These are phyloP conservation scores for Endoconidiophora polonica DNA, from an alignment of 2,329 filamentous ascomycete species.

Conservation along the genomic window DNA sequence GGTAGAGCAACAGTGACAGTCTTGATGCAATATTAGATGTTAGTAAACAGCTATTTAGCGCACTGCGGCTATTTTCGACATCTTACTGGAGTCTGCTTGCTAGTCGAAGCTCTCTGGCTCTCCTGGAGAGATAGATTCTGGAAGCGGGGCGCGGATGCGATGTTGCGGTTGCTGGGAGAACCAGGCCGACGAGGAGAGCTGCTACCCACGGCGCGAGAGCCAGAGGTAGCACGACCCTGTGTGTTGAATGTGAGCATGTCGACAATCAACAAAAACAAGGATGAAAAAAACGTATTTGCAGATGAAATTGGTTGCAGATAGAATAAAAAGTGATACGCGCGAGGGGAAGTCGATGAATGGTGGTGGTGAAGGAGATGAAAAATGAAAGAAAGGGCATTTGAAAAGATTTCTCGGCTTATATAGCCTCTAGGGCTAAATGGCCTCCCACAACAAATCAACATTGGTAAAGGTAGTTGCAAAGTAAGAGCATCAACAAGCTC, in stretches of 20 bases:
- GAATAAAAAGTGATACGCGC: not conserved
- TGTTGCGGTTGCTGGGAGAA: slow-evolving; percentile 1
- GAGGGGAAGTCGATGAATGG: not conserved
- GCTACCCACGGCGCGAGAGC: not conserved
- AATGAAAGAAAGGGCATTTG: not conserved
- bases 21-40: not conserved
- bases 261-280: not conserved
- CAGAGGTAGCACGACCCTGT: slow-evolving; percentile 2
- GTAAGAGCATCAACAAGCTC: no score
- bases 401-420: no score
- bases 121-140: slow-evolving; percentile 2
- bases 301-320: not conserved
- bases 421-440: no score
- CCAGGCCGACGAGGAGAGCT: not conserved
- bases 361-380: not conserved
- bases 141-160: not conserved
- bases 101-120: not conserved
- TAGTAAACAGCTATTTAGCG: not conserved
- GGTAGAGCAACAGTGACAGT: not conserved
- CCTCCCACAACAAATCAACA: no score
- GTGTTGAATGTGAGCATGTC: slow-evolving; percentile 8
- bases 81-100: slow-evolving; percentile 3
- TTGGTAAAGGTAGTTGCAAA: no score
- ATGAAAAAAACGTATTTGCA: not conserved
- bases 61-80: not conserved